Base-by-base conservation (phyloP, 2,329 filamentous ascomycete genomes). In the Ceratocystis variospora region DNA sequence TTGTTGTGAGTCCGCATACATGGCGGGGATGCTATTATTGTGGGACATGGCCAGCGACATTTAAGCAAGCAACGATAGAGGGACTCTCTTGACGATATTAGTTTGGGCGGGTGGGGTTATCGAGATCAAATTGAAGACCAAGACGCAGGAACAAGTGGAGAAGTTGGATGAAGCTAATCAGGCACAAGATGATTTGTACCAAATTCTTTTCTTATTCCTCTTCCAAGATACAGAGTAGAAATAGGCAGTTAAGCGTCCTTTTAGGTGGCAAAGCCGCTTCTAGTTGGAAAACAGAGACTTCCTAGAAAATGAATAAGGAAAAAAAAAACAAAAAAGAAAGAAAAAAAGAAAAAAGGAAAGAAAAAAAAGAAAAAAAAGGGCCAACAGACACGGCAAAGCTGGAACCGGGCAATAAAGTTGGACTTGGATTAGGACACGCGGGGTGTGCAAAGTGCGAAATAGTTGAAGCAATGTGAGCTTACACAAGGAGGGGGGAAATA, bases 161-260 rank as follows among this genome's bases (percentile, higher is more conserved):
- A 59, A 59, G 17, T 59, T 59, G 55, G 17, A 59, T 31, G 31
- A 59, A 59, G 17, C 55, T 59, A 59, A 59, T 59, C 55, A 59
- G 55, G 55, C 15, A 37, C 55, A 37, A 59, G 17, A 59, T 33
- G 55, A 33, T 31, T 59, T 59, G 55, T 59, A 31, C 55, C 55
- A n/a, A 59, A 19, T 37, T 59, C 19, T 28, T 59, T n/a, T 37
- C 28, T 37, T 37, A 2, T 17, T 8, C 25, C 17, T 59, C 72
- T 72, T 73, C 71, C 70, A 70, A 72, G 71, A 70, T 69, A 71
- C 71, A 72, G 69, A 70, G 28, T 22, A 31, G 15, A 59, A 31
- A 17, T 31, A 31, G 12, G 28, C 8, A 33, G 31, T 19, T 59
- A 37, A 25, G 55, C 31, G 55, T 59, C 55, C 22, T n/a, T 33